Evolutionary conservation across 768 basidiomycete species (phyloP), one percentile per base, ranked within the genome.

Genomic region (Russula foetens): DNA sequence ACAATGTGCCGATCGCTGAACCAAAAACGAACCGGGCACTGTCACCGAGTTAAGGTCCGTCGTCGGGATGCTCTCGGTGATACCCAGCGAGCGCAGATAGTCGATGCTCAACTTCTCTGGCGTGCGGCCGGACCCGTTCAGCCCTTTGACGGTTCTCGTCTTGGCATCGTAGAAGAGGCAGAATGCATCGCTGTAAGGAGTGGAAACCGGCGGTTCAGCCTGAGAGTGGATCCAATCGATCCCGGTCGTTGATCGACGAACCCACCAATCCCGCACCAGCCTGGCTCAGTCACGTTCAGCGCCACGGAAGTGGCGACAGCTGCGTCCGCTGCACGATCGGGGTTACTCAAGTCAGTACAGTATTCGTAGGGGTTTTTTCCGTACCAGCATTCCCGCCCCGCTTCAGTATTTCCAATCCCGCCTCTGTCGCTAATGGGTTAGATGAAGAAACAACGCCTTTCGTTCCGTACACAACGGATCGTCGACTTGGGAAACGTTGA

Each of bases 361-460:
- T 12, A 11, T 12, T n/a, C 4, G 35, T 35, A 35, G 35, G 14
- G 35, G 35, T 35, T 35, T 35, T n/a, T 12, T 2, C 4, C 77
- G 49, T 69, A 90, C 92, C 95, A 67, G 96, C 96, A 75, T 99
- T 99, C 53, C 97, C 97, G 14, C 97, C 97, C 71, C 86, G 88
- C 55, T 86, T 79, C 26, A 99, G 76, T 65, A 99, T 90, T 73
- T 97, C 93, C 31, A 98, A 72, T 0, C 96, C 97, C 19, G 92
- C 95, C 69, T 90, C 88, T 17, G 87, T 85, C 1, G 97, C 97
- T 41, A 93, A 78, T 50, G 97, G 92, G 69, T 99, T 97, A 26
- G 90, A 89, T 29, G 87, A 88, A 8, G 92, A 83, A 4, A 98
- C 89, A 35, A 96, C 75, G 7, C 95, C 72, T 59, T 74, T 74